phyloP scores from a whole-genome alignment of 768 basidiomycete genomes.

The Amanita molliuscula region DNA sequence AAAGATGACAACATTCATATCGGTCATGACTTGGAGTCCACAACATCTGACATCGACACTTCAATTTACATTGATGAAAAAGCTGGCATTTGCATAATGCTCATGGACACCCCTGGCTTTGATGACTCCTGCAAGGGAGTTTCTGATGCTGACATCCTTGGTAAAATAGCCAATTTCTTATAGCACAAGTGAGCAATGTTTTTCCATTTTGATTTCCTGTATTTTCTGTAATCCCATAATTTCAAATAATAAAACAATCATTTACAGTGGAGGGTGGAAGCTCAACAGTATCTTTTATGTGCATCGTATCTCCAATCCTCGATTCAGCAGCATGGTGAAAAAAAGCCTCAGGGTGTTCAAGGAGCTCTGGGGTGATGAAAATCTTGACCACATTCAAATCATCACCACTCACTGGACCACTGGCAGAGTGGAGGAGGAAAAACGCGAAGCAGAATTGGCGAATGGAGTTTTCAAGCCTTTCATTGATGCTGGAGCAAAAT shows the following conservation, averaged over 20 bases:
- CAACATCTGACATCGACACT: slow-evolving; percentile 20
- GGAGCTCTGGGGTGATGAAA: slow-evolving; percentile 32
- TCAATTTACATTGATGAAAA: neutral
- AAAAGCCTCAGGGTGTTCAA: slow-evolving; percentile 36
- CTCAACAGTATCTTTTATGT: slow-evolving; percentile 31
- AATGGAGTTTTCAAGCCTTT: slow-evolving; percentile 24
- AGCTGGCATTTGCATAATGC: slow-evolving; percentile 13
- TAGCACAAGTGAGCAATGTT: slow-evolving; percentile 9
- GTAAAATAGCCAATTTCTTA: slow-evolving; percentile 19
- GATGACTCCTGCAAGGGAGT: slow-evolving; percentile 21
- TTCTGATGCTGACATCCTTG: slow-evolving; percentile 25
- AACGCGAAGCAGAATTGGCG: slow-evolving; percentile 25
- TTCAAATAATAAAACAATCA: too few species aligned
- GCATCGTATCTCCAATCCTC: slow-evolving; percentile 29
- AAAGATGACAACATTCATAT: slow-evolving; percentile 25
- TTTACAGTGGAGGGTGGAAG: slow-evolving; percentile 12
- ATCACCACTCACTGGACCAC: slow-evolving; percentile 36
- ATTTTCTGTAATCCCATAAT: too few species aligned
- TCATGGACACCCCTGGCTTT: slow-evolving; percentile 36
- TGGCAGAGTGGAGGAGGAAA: slow-evolving; percentile 18
- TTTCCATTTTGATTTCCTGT: neutral
- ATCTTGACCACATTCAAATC: slow-evolving; percentile 33
- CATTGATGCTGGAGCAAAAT: too few species aligned
- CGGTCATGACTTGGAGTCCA: slow-evolving; percentile 28
- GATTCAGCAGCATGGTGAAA: slow-evolving; percentile 27